Conservation (phyloP, 23 red algal species). For the Gracilaria domingensis region DNA sequence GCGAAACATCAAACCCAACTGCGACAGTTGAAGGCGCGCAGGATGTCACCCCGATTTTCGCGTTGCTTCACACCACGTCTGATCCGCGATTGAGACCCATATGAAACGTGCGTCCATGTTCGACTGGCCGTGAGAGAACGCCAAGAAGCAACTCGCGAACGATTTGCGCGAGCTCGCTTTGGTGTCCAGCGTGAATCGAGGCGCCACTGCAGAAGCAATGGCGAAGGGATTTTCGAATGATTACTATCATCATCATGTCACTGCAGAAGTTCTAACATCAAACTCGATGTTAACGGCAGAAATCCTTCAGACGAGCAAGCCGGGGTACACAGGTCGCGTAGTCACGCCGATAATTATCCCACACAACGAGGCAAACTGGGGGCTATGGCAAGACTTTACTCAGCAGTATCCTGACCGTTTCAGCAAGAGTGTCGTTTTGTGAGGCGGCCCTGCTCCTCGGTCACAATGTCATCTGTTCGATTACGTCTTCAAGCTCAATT, state of each 20-base stretch:
- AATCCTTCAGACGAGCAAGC: conserved; percentile 42
- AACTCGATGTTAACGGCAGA: neutral
- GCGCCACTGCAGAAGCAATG: conserved; percentile 16
- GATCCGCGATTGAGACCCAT: conserved; percentile 36
- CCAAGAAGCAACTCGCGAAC: neutral
- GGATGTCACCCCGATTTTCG: neutral
- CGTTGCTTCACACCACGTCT: neutral
- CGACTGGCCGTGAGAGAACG: conserved; percentile 51
- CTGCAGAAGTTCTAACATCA: conserved; percentile 29
- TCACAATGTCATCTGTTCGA: conserved; percentile 98
- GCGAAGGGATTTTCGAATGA: conserved; percentile 44
- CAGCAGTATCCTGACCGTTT: conserved; percentile 8
- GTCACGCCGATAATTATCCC: conserved; percentile 37
- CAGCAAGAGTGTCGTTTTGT: conserved; percentile 72
- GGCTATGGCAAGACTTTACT: conserved; percentile 21
- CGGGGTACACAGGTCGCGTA: conserved; percentile 15
- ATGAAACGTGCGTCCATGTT: conserved; percentile 50
- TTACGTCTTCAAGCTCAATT: conserved; percentile 72
- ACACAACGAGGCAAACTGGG: conserved; percentile 54
- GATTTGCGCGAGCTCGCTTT: conserved; percentile 37
- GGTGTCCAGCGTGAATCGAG: conserved; percentile 21
- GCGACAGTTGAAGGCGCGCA: neutral
- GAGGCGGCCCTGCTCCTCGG: conserved; percentile 93
- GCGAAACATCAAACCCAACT: neutral
- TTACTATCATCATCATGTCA: conserved; percentile 18